Percentiles rank a stretch among this genome's conserved stretches.
Evolutionary conservation across 805 yeast genomes (phyloP).

Genomic region (Yarrowia hollandica): DNA sequence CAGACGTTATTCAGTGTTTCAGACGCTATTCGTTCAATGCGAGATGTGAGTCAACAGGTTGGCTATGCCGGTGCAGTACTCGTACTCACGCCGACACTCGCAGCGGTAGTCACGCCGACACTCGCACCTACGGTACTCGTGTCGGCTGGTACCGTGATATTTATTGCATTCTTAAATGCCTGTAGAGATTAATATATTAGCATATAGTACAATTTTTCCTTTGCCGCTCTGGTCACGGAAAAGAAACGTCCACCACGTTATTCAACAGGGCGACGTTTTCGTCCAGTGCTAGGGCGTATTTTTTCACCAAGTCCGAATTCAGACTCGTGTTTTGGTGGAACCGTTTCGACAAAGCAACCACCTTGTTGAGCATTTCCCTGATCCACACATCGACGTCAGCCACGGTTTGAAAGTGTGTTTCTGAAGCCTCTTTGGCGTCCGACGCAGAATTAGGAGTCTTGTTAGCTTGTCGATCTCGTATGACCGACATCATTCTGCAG

Average conservation of each 20-base stretch:
- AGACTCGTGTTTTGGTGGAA: conserved; percentile 18
- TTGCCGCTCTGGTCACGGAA: too few species aligned
- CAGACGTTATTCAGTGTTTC: too few species aligned
- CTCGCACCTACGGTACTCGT: too few species aligned
- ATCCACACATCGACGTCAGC: conserved; percentile 21
- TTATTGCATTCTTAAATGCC: too few species aligned
- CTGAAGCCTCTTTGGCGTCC: conserved; percentile 15
- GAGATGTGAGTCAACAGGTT: too few species aligned
- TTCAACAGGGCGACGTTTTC: background rate
- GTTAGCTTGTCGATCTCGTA: conserved; percentile 16
- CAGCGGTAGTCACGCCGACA: too few species aligned
- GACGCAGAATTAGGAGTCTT: background rate
- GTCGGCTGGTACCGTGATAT: too few species aligned
- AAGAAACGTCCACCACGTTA: background rate
- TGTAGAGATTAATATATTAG: too few species aligned
- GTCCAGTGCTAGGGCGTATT: conserved; percentile 11
- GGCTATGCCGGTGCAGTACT: too few species aligned
- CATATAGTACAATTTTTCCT: too few species aligned
- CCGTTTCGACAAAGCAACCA: background rate
- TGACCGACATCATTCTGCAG: conserved; percentile 29
- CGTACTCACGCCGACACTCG: too few species aligned
- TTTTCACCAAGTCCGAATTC: conserved; percentile 3
- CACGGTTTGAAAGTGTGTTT: conserved; percentile 18
- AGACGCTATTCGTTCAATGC: too few species aligned
- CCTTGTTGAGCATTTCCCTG: conserved; percentile 19